phyloP scores from a whole-genome alignment of 1,284 basidiomycete genomes.

The Caloboletus inedulis region DNA sequence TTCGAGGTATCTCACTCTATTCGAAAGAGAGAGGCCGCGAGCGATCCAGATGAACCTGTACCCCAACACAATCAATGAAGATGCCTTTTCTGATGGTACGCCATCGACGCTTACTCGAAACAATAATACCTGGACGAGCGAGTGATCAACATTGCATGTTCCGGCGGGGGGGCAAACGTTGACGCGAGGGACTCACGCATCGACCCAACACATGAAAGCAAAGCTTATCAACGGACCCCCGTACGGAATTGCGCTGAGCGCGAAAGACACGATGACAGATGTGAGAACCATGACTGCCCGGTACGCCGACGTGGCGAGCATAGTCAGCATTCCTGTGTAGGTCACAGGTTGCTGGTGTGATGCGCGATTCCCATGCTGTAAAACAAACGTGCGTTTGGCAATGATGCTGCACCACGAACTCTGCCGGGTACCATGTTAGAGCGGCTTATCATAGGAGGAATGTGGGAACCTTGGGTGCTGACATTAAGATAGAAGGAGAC shows the following conservation, averaged over 20 bases:
- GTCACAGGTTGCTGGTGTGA: constrained; percentile 47
- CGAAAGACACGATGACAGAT: constrained; percentile 66
- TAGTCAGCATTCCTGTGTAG: constrained; percentile 68
- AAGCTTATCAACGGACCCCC: constrained; percentile 61
- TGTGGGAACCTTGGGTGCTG: constrained; percentile 30
- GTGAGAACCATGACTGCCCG: constrained; percentile 76
- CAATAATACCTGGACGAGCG: constrained; percentile 67
- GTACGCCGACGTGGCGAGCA: constrained; percentile 74
- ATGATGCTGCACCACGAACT: constrained; percentile 70
- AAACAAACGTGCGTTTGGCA: constrained; percentile 64
- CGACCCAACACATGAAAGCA: constrained; percentile 76
- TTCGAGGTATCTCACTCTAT: constrained; percentile 71
- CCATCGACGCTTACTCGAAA: constrained; percentile 63
- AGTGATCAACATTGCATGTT: constrained; percentile 3
- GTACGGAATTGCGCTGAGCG: constrained; percentile 59
- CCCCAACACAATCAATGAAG: constrained; percentile 7
- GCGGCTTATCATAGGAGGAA: constrained; percentile 1
- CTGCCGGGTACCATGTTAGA: constrained; percentile 39
- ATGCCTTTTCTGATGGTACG: not conserved
- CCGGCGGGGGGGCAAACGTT: not conserved
- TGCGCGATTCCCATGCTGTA: constrained; percentile 62
- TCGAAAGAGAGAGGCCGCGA: constrained; percentile 62
- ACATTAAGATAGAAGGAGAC: constrained; percentile 75
- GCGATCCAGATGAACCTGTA: constrained; percentile 75
- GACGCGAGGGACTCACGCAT: constrained; percentile 58